phyloP scores from a whole-genome alignment of 345 rosid genomes.

The Populus ilicifolia region DNA sequence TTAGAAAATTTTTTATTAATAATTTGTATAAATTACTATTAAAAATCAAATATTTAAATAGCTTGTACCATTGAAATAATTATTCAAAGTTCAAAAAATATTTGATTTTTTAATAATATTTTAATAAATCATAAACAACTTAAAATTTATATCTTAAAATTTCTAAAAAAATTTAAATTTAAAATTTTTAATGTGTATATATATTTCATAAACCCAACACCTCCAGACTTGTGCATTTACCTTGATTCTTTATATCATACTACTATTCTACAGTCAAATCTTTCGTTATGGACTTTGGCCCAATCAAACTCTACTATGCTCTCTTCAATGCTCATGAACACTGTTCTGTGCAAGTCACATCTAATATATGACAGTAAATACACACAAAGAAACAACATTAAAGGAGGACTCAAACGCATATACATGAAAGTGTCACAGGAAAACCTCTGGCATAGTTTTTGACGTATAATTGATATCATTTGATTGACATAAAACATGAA shows the following conservation, averaged over 20 bases:
- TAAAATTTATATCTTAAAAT: too few species aligned
- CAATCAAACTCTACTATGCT: conserved; percentile 14
- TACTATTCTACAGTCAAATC: background rate
- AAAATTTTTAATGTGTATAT: too few species aligned
- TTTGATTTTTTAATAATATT: too few species aligned
- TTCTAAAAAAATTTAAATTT: too few species aligned
- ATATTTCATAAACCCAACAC: too few species aligned
- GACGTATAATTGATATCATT: background rate
- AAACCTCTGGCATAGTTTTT: conserved; percentile 8
- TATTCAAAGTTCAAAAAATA: too few species aligned
- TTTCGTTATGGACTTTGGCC: background rate
- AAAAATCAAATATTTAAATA: rapidly evolving
- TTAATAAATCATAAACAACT: too few species aligned
- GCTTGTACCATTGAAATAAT: too few species aligned
- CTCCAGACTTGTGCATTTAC: background rate
- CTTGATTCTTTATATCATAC: conserved; percentile 4
- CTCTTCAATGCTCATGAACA: background rate
- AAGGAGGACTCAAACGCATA: conserved; percentile 10
- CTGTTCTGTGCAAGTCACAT: conserved; percentile 13
- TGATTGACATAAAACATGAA: conserved; percentile 1
- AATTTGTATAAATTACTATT: too few species aligned
- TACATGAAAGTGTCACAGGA: conserved; percentile 15
- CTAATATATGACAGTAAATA: background rate
- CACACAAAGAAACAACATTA: background rate
- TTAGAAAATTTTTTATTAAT: too few species aligned